Base-by-base conservation (phyloP, 1,139 yeast species). In the Cylindricascospora bacillispora region DNA sequence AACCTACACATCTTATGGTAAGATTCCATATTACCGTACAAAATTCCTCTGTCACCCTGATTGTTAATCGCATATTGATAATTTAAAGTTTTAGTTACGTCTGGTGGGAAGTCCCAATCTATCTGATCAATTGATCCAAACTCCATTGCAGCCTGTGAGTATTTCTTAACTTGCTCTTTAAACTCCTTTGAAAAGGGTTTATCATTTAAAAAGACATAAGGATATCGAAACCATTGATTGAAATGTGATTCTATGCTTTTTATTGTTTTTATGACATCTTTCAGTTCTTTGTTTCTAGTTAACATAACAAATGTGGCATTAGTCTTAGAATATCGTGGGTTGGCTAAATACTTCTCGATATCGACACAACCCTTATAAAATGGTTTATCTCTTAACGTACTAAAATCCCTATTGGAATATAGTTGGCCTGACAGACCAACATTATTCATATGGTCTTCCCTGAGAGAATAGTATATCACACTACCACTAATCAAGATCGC, bases 201-300 rank as follows among this genome's bases (percentile, higher is more conserved):
- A 50, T 86, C 82, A 50, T 85, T 86, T 24, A 86, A 54, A 43
- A 86, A 81, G 2, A 81, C 76, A 74, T 92, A 86, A 0, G 95
- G 95, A 51, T 86, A 86, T 41, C 77, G 67, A 52, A 65, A 86
- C 89, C 93, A 82, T 40, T 83, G 82, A 51, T 86, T 86, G 57
- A 83, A 86, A 46, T 80, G 92, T 17, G 82, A 62, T 50, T 86
- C 95, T 28, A 86, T 53, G 3, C 85, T 73, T 13, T 62, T 57
- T 65, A 85, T 73, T 3, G 89, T 74, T 30, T 65, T 60, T 3
- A 79, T 44, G 2, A 81, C 92, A 4, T 76, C 89, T 3, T 67
- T 63, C 1, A 81, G 41, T 43, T 85, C 95, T 3, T 67, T 57
- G 47, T 85, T 83, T 35, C 94, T 59, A 1, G 93, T 83, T 31